These are phyloP conservation scores for Flaveria robusta DNA, from an alignment of 129 eudicot species.

Conservation along the genomic window DNA sequence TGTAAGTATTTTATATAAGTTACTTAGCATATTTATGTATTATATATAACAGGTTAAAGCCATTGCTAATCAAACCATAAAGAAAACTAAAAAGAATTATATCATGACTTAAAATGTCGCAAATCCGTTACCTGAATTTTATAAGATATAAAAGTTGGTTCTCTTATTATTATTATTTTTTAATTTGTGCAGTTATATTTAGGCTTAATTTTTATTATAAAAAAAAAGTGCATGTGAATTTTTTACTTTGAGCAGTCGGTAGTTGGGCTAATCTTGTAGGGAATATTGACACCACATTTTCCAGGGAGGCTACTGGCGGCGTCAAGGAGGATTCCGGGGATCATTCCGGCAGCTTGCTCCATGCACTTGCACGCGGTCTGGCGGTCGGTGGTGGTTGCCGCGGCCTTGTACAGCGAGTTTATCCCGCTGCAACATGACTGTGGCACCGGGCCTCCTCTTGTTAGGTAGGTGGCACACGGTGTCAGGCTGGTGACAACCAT, in stretches of 20 bases:
- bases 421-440: slow-evolving; percentile 50
- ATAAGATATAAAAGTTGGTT: too few species aligned
- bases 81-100: too few species aligned
- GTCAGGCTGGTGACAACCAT: slow-evolving; percentile 33
- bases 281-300: slow-evolving; percentile 54
- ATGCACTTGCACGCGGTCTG: slow-evolving; percentile 52
- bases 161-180: too few species aligned
- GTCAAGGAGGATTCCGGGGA: slow-evolving; percentile 31
- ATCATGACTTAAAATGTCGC: too few species aligned
- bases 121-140: too few species aligned
- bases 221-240: slow-evolving; percentile 2
- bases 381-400: slow-evolving; percentile 47
- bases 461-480: slow-evolving; percentile 42
- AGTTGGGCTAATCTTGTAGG: slow-evolving; percentile 54
- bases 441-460: slow-evolving; percentile 37
- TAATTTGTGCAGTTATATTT: too few species aligned
- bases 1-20: too few species aligned
- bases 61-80: too few species aligned
- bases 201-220: not conserved
- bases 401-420: slow-evolving; percentile 37
- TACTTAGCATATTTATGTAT: too few species aligned
- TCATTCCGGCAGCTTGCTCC: slow-evolving; percentile 35
- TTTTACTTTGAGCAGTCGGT: slow-evolving; percentile 60
- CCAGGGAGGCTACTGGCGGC: slow-evolving; percentile 46
- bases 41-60: too few species aligned